Base-by-base conservation (phyloP, 345 rosid species). In the Clarkia xantiana region DNA sequence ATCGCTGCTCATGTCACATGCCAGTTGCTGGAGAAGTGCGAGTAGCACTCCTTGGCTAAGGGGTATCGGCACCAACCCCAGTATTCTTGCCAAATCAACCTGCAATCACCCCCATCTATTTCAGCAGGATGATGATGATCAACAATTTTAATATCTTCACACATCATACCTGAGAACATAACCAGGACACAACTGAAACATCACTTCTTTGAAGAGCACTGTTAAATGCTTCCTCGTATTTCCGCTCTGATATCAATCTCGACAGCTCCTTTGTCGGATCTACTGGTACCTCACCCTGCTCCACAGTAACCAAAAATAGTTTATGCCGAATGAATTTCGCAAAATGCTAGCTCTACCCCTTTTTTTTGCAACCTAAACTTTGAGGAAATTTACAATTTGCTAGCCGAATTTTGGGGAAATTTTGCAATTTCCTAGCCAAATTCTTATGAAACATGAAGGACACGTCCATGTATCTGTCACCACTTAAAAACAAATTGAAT, bases 1-100 rank as follows among this genome's bases (percentile, higher is more conserved):
- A 40, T 82, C 82, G 16, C 62, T 79, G 60, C 47, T 65, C 36
- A 82, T 58, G 63, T 77, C 93, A 52, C 77, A 79, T 41, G 87
- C 74, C 62, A 82, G 49, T 17, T 82, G 93, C 71, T 82, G 93
- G n/a, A 82, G 77, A 55, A 82, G 93, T 11, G 87, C 76, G 15
- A 82, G 72, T 20, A 83, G 58, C 41, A 79, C 84, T 59, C 93
- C 82, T 57, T 75, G 93, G 73, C 78, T 77, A 45, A 83, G 63
- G 16, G 82, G 82, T 9, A 73, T 47, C 0, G 87, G 82, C 15
- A 51, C 41, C 59, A 57, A 39, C 6, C 77, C 51, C 60, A 83
- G 61, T 1, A 83, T 64, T 29, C 69, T 64, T 16, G 52, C 70
- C 43, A 80, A 55, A 66, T 77, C 87, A 22, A 80, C 87, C 93